phyloP scores from a whole-genome alignment of 805 yeast species.

The Sugiyamaella qingdaonensis region DNA sequence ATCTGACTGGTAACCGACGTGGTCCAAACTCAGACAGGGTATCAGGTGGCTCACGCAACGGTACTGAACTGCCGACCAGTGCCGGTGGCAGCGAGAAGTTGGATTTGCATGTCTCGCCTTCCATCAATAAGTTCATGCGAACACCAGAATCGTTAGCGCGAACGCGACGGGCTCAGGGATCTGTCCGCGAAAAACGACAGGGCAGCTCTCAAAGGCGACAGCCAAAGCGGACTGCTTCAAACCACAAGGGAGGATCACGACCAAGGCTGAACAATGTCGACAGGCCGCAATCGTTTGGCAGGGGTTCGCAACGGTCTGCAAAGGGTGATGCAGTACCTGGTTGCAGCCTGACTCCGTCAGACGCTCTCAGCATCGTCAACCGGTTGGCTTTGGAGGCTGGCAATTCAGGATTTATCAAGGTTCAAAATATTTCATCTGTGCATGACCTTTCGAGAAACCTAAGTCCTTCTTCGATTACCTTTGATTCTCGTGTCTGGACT shows the following conservation, averaged over 20 bases:
- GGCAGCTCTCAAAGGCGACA: background rate
- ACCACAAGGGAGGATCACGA: too few species aligned
- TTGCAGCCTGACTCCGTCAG: background rate
- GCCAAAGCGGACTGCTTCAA: too few species aligned
- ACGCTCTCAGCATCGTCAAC: background rate
- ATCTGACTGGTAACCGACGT: background rate
- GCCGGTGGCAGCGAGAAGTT: slow-evolving; percentile 3
- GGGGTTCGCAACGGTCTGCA: too few species aligned
- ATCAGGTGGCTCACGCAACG: background rate
- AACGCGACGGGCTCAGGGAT: background rate
- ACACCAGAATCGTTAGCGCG: background rate
- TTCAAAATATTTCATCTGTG: slow-evolving; percentile 1
- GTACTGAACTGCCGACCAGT: background rate
- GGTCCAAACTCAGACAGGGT: too few species aligned
- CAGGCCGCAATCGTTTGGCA: too few species aligned
- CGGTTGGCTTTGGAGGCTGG: background rate
- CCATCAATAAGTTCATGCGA: background rate
- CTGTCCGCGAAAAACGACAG: background rate
- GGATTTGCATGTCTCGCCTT: slow-evolving; percentile 10
- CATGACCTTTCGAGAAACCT: slow-evolving; percentile 1
- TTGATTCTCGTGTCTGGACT: slow-evolving; percentile 10
- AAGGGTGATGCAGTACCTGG: too few species aligned
- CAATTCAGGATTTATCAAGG: background rate
- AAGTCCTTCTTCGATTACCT: slow-evolving; percentile 6
- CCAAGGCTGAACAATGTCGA: too few species aligned